A percentile compares a stretch with the other conserved stretches of the same genome.
Conservation (phyloP, 176 grass and related monocot genomes). For the Canna indica region DNA sequence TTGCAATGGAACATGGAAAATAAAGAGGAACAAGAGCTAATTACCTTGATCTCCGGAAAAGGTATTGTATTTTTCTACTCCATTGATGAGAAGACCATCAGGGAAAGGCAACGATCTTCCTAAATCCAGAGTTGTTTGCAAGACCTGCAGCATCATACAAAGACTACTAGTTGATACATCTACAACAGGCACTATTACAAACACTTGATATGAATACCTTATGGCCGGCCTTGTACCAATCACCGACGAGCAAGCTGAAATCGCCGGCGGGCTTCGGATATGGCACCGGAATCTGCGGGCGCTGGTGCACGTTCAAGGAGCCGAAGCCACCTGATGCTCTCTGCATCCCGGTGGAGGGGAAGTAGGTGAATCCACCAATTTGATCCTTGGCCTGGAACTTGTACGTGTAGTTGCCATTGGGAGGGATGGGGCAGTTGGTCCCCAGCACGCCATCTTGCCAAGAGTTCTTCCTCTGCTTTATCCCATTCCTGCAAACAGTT, state of each 20-base stretch:
- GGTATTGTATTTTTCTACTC: constrained; percentile 25
- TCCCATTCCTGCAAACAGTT: constrained; percentile 6
- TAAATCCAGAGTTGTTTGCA: constrained; percentile 41
- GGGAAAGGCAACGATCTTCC: constrained; percentile 36
- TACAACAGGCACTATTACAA: not conserved
- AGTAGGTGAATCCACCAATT: constrained; percentile 54
- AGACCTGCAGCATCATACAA: constrained; percentile 17
- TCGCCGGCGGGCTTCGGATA: constrained; percentile 42
- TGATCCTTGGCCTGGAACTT: constrained; percentile 22
- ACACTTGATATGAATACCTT: not conserved
- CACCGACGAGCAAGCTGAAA: constrained; percentile 49
- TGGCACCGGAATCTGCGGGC: constrained; percentile 38
- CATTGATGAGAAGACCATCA: constrained; percentile 58
- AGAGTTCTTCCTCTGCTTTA: constrained; percentile 23
- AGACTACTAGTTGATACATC: not conserved
- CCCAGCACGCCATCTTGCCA: constrained; percentile 16
- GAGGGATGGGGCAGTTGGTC: constrained; percentile 17
- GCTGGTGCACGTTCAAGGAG: constrained; percentile 42
- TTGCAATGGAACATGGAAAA: not conserved
- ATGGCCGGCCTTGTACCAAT: constrained; percentile 65
- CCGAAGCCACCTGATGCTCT: constrained; percentile 47
- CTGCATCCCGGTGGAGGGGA: constrained; percentile 47
- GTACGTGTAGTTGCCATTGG: constrained; percentile 14
- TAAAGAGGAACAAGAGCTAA: too few species aligned
- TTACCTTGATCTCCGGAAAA: constrained; percentile 43